Evolutionary conservation across 495 filamentous ascomycete genomes (phyloP).

Genomic region (Cercophora samala): DNA sequence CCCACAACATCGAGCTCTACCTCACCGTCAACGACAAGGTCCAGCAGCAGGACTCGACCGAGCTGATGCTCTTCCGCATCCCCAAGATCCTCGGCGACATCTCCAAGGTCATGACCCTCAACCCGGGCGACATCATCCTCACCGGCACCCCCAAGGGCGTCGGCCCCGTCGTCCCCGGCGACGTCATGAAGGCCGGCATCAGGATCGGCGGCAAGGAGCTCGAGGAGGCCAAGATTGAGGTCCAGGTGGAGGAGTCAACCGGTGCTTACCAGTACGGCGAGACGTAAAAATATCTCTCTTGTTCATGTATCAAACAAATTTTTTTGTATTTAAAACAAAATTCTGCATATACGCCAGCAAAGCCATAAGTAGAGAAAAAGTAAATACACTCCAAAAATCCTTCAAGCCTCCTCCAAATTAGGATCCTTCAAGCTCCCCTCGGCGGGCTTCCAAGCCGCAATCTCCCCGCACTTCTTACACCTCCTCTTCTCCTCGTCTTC

Average conservation of each 20-base stretch:
- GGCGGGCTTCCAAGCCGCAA: slow-evolving; percentile 58
- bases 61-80: slow-evolving; percentile 87
- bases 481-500: slow-evolving; percentile 65
- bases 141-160: slow-evolving; percentile 98
- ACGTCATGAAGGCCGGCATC: slow-evolving; percentile 84
- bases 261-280: slow-evolving; percentile 56
- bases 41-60: slow-evolving; percentile 79
- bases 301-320: no score
- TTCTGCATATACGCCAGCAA: slow-evolving; percentile 4
- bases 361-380: neutral
- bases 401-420: slow-evolving; percentile 38
- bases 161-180: slow-evolving; percentile 76
- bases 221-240: slow-evolving; percentile 81
- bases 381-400: neutral
- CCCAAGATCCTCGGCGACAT: slow-evolving; percentile 87
- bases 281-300: slow-evolving; percentile 44
- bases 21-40: slow-evolving; percentile 71
- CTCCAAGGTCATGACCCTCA: slow-evolving; percentile 87
- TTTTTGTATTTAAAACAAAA: neutral
- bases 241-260: slow-evolving; percentile 67
- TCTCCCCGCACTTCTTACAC: slow-evolving; percentile 72
- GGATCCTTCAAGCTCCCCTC: slow-evolving; percentile 50
- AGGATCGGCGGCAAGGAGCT: slow-evolving; percentile 78
- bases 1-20: slow-evolving; percentile 81
- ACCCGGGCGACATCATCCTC: slow-evolving; percentile 86